phyloP scores from a whole-genome alignment of 2,329 filamentous ascomycete species.

The Dactylonectria macrodidyma region DNA sequence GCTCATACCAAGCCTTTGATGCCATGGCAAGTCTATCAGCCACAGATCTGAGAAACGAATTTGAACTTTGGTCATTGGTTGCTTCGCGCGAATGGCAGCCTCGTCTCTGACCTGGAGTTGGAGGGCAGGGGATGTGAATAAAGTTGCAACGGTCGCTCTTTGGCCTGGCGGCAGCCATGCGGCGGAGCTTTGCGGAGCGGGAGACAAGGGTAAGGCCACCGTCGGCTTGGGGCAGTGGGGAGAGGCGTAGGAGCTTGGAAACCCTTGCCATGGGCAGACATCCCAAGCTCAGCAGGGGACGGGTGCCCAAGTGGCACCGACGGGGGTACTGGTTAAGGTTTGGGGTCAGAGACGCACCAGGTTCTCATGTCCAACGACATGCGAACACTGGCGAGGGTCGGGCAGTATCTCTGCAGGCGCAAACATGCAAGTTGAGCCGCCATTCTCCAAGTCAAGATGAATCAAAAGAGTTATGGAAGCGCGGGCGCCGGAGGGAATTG shows the following conservation, averaged over 20 bases:
- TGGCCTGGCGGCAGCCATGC: slow-evolving; percentile 41
- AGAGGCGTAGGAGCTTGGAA: slow-evolving; percentile 37
- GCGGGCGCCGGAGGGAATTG: not conserved
- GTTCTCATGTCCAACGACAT: slow-evolving; percentile 26
- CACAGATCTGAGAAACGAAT: not conserved
- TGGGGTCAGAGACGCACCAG: slow-evolving; percentile 27
- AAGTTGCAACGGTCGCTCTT: slow-evolving; percentile 45
- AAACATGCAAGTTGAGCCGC: not conserved
- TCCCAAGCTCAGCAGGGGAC: slow-evolving; percentile 44
- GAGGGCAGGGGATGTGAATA: slow-evolving; percentile 32
- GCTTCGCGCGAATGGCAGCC: not conserved
- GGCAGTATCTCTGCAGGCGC: slow-evolving; percentile 2
- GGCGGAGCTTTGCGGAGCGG: slow-evolving; percentile 39
- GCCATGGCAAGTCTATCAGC: not conserved
- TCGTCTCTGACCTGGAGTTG: slow-evolving; percentile 10
- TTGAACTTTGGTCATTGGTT: not conserved
- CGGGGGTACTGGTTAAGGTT: slow-evolving; percentile 34
- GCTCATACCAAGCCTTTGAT: too few species aligned
- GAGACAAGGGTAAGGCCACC: slow-evolving; percentile 48
- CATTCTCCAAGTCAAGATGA: not conserved
- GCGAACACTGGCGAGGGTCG: slow-evolving; percentile 9
- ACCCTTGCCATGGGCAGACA: slow-evolving; percentile 44
- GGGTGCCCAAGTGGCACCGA: slow-evolving; percentile 40
- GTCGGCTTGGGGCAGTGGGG: slow-evolving; percentile 47
- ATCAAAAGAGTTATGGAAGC: not conserved